phyloP scores from a whole-genome alignment of 345 rosid genomes.

The Salix viminalis region DNA sequence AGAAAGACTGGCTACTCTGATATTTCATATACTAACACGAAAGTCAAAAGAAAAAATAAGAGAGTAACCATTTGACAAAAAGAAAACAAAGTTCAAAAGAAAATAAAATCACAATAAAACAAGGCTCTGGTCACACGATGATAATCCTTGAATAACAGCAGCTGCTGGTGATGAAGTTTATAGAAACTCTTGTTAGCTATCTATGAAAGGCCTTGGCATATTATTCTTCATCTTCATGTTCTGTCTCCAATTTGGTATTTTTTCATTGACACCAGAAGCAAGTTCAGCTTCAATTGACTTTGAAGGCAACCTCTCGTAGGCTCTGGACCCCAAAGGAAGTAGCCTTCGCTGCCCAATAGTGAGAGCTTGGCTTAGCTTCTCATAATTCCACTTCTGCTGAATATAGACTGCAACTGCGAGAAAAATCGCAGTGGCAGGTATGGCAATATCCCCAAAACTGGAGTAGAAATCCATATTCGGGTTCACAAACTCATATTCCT shows the following conservation, averaged over 20 bases:
- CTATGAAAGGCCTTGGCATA: not conserved
- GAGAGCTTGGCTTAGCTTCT: slow-evolving; percentile 54
- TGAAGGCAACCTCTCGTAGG: slow-evolving; percentile 63
- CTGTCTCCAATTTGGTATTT: slow-evolving; percentile 15
- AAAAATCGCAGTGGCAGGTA: slow-evolving; percentile 55
- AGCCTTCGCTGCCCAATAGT: slow-evolving; percentile 44
- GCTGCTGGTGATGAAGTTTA: not conserved
- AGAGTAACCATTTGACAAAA: not conserved
- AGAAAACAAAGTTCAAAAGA: too few species aligned
- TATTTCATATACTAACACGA: not conserved
- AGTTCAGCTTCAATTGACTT: slow-evolving; percentile 64
- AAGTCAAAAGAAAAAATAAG: not conserved
- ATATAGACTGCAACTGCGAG: slow-evolving; percentile 50
- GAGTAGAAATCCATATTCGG: slow-evolving; percentile 68
- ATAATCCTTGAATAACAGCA: not conserved
- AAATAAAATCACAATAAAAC: not conserved
- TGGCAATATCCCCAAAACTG: slow-evolving; percentile 65
- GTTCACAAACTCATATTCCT: slow-evolving; percentile 66
- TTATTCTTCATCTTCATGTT: slow-evolving; percentile 43
- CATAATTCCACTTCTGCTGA: slow-evolving; percentile 83
- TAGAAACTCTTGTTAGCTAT: slow-evolving; percentile 8
- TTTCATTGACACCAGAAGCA: slow-evolving; percentile 41
- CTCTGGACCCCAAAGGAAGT: slow-evolving; percentile 53
- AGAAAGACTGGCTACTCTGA: too few species aligned
- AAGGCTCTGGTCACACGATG: not conserved